These are phyloP conservation scores for Terana coerulea DNA, from an alignment of 768 basidiomycete genomes.

Conservation along the genomic window DNA sequence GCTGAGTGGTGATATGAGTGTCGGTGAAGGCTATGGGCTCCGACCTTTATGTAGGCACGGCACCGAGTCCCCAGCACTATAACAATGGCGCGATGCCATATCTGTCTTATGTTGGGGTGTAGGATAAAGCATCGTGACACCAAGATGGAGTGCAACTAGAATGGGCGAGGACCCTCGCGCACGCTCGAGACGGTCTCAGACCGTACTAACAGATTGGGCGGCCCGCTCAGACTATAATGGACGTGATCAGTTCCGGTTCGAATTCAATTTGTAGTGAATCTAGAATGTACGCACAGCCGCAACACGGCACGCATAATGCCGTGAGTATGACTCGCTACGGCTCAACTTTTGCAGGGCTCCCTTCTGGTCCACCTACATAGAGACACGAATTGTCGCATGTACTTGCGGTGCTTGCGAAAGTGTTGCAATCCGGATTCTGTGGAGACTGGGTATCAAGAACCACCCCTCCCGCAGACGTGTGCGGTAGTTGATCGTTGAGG, in stretches of 20 bases:
- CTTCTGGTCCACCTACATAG: no score
- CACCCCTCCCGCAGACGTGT: neutral
- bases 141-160: constrained; percentile 1
- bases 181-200: constrained; percentile 4
- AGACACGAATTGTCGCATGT: neutral
- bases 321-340: neutral
- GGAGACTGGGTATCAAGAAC: neutral
- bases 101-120: no score
- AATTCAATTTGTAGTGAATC: neutral
- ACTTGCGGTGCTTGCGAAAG: neutral
- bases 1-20: neutral
- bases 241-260: neutral
- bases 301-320: neutral
- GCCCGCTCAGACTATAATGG: no score
- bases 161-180: constrained; percentile 6
- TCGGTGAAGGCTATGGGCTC: neutral
- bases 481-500: neutral
- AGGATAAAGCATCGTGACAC: no score
- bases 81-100: neutral
- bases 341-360: neutral
- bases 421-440: neutral
- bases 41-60: neutral
- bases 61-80: neutral
- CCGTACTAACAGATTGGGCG: neutral
- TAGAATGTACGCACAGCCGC: neutral